Conservation (phyloP, 2,329 filamentous ascomycete species). For the Trichophyton simii region DNA sequence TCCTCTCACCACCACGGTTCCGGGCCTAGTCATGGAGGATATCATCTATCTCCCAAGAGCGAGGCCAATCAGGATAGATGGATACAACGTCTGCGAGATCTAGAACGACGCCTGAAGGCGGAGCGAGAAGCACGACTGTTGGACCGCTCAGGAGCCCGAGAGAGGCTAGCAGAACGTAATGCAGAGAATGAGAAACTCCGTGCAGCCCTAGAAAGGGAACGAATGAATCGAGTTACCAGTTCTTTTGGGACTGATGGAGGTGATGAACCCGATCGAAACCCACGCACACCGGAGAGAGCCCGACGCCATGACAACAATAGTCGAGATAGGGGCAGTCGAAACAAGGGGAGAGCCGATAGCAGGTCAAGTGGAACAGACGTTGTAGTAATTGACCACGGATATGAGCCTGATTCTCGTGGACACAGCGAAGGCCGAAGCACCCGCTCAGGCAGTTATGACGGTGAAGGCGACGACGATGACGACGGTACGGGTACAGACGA, state of each 20-base stretch:
- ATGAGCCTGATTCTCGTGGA: conserved; percentile 4
- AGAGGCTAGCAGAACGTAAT: conserved; percentile 64
- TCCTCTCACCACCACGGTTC: conserved; percentile 2
- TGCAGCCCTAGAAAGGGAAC: conserved; percentile 49
- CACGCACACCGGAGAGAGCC: not conserved
- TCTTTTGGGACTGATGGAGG: conserved; percentile 3
- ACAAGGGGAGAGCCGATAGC: not conserved
- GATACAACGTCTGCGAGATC: conserved; percentile 72
- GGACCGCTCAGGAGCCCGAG: conserved; percentile 70
- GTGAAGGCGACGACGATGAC: conserved; percentile 11
- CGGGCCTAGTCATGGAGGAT: conserved; percentile 11
- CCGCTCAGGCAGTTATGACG: conserved; percentile 11
- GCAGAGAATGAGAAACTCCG: conserved; percentile 60
- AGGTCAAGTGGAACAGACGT: conserved; percentile 5
- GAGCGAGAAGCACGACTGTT: conserved; percentile 77
- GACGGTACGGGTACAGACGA: conserved; percentile 13
- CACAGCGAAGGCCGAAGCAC: conserved; percentile 1
- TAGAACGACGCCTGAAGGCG: conserved; percentile 78
- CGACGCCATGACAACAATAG: not conserved
- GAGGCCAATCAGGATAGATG: conserved; percentile 56
- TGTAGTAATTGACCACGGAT: conserved; percentile 7
- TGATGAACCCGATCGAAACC: conserved; percentile 1
- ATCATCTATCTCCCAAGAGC: conserved; percentile 11
- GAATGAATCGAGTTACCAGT: conserved; percentile 21
- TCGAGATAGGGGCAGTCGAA: conserved; percentile 4